Conservation (phyloP, 306 rosid species). For the Senna siamea region DNA sequence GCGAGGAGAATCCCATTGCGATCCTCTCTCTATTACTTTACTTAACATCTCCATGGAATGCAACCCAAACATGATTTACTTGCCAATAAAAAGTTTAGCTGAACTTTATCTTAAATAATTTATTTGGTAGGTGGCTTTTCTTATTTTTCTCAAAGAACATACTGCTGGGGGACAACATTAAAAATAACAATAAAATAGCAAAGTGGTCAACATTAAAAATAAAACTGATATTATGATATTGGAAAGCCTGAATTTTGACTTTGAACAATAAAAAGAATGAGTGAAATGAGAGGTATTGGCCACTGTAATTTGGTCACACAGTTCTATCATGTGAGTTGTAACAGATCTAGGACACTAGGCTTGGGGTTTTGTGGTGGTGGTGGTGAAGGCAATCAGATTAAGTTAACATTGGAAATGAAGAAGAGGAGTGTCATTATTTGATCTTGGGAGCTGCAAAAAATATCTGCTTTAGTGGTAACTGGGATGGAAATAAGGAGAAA, state of each 20-base stretch:
- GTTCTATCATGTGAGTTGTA: not conserved
- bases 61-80: not conserved
- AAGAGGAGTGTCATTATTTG: not conserved
- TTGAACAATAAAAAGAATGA: not conserved
- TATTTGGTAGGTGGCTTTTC: not conserved
- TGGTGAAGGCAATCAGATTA: not conserved
- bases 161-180: not conserved
- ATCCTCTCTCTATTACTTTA: constrained; percentile 15
- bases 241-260: not conserved
- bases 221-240: not conserved
- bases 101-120: not conserved
- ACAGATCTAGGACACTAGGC: not conserved
- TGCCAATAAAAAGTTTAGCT: constrained; percentile 7
- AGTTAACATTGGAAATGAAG: not conserved
- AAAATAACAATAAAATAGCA: too few relatives aligned
- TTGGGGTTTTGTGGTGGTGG: not conserved
- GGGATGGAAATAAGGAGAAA: not conserved
- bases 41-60: constrained; percentile 10
- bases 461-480: not conserved
- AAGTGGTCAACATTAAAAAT: not conserved
- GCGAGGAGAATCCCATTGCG: constrained; percentile 2
- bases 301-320: not conserved
- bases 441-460: not conserved
- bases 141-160: not conserved
- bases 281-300: not conserved